Evolutionary conservation across 2,329 filamentous ascomycete genomes (phyloP).

Genomic region (Teratosphaeria gauchensis): DNA sequence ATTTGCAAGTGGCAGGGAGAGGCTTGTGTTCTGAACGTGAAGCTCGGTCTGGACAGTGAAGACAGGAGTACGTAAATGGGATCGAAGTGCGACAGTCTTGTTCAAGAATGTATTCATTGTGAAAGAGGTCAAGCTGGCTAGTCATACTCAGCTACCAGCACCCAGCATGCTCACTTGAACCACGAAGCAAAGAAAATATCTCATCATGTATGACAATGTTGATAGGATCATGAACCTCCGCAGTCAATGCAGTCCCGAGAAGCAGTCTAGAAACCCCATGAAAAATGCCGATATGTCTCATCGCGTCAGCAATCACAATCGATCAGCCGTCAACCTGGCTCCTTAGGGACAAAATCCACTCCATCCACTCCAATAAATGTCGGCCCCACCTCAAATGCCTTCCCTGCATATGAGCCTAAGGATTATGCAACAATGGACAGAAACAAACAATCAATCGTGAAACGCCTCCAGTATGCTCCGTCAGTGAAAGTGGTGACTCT

Average conservation of each 20-base stretch:
- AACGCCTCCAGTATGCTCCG: constrained; percentile 1
- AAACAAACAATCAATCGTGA: background rate
- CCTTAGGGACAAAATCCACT: background rate
- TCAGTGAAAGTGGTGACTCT: constrained; percentile 1
- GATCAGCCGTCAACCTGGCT: background rate
- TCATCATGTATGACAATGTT: background rate
- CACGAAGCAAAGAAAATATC: background rate
- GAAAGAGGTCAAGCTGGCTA: background rate
- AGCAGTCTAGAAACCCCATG: background rate
- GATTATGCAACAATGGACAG: background rate
- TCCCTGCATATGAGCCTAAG: background rate
- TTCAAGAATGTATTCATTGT: background rate
- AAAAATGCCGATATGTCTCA: background rate
- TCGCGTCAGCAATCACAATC: background rate
- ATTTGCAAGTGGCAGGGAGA: background rate
- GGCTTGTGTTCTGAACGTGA: background rate
- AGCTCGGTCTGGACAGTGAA: background rate
- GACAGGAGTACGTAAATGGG: background rate
- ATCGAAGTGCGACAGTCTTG: background rate
- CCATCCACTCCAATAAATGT: background rate
- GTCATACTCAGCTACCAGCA: background rate
- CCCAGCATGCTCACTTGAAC: background rate
- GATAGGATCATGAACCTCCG: background rate
- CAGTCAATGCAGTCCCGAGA: background rate
- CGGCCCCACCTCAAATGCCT: background rate